Percentiles rank a stretch among this genome's conserved stretches.
These are phyloP conservation scores for Oryza officinalis DNA, from an alignment of 176 grass and related monocot species.

Conservation along the genomic window DNA sequence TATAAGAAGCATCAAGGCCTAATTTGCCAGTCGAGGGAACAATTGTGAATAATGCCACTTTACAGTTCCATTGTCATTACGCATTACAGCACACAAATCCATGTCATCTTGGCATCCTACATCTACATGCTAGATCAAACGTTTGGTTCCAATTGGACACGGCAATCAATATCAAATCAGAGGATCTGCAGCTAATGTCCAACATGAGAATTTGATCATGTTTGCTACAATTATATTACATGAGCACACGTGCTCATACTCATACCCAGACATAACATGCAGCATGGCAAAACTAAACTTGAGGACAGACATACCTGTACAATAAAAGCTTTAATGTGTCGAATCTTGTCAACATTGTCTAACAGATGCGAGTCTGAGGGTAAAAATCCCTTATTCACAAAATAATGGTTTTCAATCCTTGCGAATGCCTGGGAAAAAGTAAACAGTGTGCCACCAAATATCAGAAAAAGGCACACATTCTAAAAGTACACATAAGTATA, in stretches of 20 bases:
- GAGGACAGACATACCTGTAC: conserved; percentile 57
- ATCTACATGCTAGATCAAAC: neutral
- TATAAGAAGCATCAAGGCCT: neutral
- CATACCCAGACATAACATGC: neutral
- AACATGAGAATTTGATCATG: neutral
- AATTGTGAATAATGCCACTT: neutral
- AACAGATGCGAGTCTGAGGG: conserved; percentile 69
- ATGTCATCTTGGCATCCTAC: neutral
- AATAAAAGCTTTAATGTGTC: conserved; percentile 88
- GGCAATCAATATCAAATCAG: neutral
- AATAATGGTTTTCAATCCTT: conserved; percentile 97
- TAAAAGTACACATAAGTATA: neutral
- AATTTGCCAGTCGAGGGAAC: neutral
- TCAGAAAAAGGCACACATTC: neutral
- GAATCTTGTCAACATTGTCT: conserved; percentile 93
- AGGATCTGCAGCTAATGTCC: neutral
- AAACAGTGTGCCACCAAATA: neutral
- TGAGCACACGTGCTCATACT: neutral
- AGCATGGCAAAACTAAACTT: conserved; percentile 6
- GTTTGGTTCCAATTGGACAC: neutral
- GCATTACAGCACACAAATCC: neutral
- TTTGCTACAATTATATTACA: neutral
- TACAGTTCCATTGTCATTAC: neutral
- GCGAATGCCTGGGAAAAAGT: conserved; percentile 76
- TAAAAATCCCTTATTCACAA: conserved; percentile 92